Evolutionary conservation across 2,329 filamentous ascomycete species (phyloP).

Genomic region (Albifimbria verrucaria): DNA sequence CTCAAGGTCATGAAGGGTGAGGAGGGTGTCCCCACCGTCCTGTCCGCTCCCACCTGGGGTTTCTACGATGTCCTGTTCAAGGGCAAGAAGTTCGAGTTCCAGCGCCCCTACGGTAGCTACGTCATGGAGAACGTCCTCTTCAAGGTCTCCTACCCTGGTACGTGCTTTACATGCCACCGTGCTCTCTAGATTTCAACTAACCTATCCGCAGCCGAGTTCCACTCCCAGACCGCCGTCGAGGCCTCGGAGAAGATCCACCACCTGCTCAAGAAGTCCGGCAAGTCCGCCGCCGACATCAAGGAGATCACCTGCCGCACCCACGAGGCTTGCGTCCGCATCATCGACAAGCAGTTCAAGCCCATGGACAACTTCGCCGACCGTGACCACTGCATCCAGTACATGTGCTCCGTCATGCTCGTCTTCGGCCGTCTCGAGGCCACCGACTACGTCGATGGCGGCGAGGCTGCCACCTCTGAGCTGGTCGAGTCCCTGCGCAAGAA

Average conservation of each 20-base stretch:
- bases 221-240: conserved; percentile 97
- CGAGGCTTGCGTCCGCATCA: conserved; percentile 97
- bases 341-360: conserved; percentile 99
- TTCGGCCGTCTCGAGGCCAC: conserved; percentile 90
- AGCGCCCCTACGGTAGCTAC: conserved; percentile 94
- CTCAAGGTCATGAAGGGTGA: conserved; percentile 92
- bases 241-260: conserved; percentile 85
- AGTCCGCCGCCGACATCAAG: conserved; percentile 92
- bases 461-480: conserved; percentile 85
- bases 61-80: conserved; percentile 99
- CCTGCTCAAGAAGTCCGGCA: conserved; percentile 78
- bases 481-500: conserved; percentile 89
- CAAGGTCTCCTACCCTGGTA: conserved; percentile 98
- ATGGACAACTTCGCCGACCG: conserved; percentile 99
- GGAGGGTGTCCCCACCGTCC: conserved; percentile 84
- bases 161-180: conserved; percentile 21
- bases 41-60: conserved; percentile 91
- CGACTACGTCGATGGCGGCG: conserved; percentile 89
- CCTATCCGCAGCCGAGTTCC: conserved; percentile 70
- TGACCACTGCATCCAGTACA: conserved; percentile 99
- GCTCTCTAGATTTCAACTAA: not conserved
- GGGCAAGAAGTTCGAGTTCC: conserved; percentile 93
- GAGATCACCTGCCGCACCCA: conserved; percentile 91
- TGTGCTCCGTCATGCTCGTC: conserved; percentile 93
- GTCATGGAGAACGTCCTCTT: conserved; percentile 99